Evolutionary conservation across 2,329 filamentous ascomycete genomes (phyloP).

Genomic region (Aspergillus phoenicis): DNA sequence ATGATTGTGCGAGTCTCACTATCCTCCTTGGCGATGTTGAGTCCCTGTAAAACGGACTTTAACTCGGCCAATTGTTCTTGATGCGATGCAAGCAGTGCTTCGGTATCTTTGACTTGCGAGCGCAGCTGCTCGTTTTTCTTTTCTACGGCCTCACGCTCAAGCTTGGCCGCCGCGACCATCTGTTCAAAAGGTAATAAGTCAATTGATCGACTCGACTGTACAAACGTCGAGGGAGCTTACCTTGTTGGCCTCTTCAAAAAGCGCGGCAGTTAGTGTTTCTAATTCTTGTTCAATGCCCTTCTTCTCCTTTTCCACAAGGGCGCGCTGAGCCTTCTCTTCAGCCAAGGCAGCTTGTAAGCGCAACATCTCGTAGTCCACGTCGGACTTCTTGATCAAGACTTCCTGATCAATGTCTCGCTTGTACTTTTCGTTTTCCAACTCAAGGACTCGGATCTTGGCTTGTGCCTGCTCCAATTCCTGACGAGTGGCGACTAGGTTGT

Average conservation of each 20-base stretch:
- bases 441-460: slow-evolving; percentile 68
- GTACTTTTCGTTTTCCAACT: slow-evolving; percentile 69
- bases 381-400: slow-evolving; percentile 72
- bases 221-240: slow-evolving; percentile 39
- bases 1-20: slow-evolving; percentile 67
- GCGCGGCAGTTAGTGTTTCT: slow-evolving; percentile 82
- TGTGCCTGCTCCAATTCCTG: slow-evolving; percentile 78
- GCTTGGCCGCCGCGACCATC: slow-evolving; percentile 91
- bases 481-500: slow-evolving; percentile 77
- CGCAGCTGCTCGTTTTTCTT: slow-evolving; percentile 87
- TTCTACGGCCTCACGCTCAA: slow-evolving; percentile 77
- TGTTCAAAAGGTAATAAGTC: slow-evolving; percentile 29
- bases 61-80: slow-evolving; percentile 91
- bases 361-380: slow-evolving; percentile 72
- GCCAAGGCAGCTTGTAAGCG: slow-evolving; percentile 60
- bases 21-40: slow-evolving; percentile 72
- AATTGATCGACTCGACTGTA: neutral
- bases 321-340: slow-evolving; percentile 67
- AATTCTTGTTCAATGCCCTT: slow-evolving; percentile 89
- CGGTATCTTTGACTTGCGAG: slow-evolving; percentile 82
- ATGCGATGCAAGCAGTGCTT: slow-evolving; percentile 81
- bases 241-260: slow-evolving; percentile 98
- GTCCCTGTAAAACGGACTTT: slow-evolving; percentile 88
- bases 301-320: slow-evolving; percentile 74
- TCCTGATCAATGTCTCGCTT: slow-evolving; percentile 71